These are phyloP conservation scores for Fusarium sp. DNA, from an alignment of 2,329 filamentous ascomycete genomes.

Conservation along the genomic window DNA sequence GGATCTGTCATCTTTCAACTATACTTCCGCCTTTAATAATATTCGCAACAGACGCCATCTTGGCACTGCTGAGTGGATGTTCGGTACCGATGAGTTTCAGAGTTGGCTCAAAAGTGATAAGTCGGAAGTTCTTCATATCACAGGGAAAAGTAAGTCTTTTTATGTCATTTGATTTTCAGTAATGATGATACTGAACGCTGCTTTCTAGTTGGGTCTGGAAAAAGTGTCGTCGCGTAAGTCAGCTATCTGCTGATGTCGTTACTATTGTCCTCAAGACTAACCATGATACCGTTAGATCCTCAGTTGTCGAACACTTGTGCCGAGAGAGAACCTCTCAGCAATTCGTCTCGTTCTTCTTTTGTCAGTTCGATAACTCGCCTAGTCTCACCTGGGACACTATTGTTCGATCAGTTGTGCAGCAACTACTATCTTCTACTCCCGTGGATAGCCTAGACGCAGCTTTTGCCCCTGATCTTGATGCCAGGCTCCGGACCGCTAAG, in stretches of 20 bases:
- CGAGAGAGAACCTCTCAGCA: not conserved
- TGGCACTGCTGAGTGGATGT: conserved; percentile 25
- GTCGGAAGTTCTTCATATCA: conserved; percentile 14
- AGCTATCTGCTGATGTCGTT: not conserved
- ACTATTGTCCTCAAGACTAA: not conserved
- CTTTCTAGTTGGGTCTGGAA: conserved; percentile 35
- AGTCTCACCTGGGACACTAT: conserved; percentile 9
- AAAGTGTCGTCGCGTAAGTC: conserved; percentile 30
- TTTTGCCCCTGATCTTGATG: not conserved
- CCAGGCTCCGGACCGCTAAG: not conserved
- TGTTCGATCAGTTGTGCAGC: conserved; percentile 8
- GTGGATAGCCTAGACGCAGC: not conserved
- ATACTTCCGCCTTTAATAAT: conserved; percentile 12
- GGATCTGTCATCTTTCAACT: conserved; percentile 17
- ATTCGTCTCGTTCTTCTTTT: conserved; percentile 26
- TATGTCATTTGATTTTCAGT: fast-evolving
- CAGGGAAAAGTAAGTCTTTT: conserved; percentile 26
- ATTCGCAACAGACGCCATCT: conserved; percentile 28
- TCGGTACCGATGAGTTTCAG: conserved; percentile 3
- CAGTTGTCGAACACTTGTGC: conserved; percentile 9
- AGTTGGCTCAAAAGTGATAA: not conserved
- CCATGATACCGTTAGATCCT: not conserved
- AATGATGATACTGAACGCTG: fast-evolving
- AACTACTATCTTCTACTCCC: not conserved
- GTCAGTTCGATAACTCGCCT: not conserved